Evolutionary conservation across 2,329 filamentous ascomycete species (phyloP), one percentile per base, ranked within the genome.

Genomic region (Xylaria digitata): DNA sequence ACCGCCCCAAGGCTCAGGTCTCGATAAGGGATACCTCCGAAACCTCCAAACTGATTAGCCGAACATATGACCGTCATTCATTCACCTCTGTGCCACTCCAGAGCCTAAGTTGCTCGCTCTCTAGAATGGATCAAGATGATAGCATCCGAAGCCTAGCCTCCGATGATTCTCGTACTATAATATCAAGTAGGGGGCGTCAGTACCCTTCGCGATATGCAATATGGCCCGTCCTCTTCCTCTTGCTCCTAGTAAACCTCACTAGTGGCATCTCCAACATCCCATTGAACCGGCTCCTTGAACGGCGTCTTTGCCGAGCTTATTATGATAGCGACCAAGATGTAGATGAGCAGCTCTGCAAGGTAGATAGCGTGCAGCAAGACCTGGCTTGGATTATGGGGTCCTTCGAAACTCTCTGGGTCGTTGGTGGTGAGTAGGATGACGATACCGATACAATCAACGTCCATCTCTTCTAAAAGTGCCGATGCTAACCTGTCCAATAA

Each of bases 261-360:
- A 80, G 79, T 68, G 84, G 82, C 67, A 78, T 85, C 2, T 83
- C 84, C 61, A 82, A 82, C 64, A 77, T 85, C 8, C 83, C 83
- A 0, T 75, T 83, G 5, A 84, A 81, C 59, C 76, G 82, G 21
- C 76, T 84, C 6, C 77, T 85, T 26, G 83, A 85, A 73, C 76
- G 78, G 23, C 79, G 82, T 1, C 76, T 86, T 6, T 89, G 86
- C 63, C 75, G 79, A 26, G 82, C 85, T 21, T 82, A 86, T 73
- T 88, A 87, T 71, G 65, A 65, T 15, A 68, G 61, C 7, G 74
- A 79, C 58, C 82, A 82, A 4, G 75, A 75, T 23, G 75, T 88
- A 1, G 79, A 82, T 1, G 86, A 89, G 74, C 75, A 80, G 64
- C 73, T 86, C 3, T 89, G 86, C 75, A 89, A 89, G 72, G 73